Percentiles rank a stretch among this genome's conserved stretches.
Conservation (phyloP, 148 eudicot genomes). For the Cornus suecica region DNA sequence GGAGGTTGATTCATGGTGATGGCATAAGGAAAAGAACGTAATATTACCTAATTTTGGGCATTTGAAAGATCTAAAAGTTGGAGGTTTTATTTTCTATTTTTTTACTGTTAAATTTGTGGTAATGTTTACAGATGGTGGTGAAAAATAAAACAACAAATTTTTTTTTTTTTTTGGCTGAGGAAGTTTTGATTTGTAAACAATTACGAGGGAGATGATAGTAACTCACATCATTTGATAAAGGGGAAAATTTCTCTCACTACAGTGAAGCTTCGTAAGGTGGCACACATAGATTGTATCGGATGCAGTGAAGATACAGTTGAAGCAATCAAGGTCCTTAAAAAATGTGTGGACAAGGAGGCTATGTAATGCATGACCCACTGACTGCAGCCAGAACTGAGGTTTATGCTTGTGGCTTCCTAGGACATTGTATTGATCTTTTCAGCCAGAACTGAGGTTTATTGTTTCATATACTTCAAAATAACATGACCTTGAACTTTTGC, state of each 20-base stretch:
- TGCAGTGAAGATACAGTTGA: not conserved
- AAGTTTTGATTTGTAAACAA: not conserved
- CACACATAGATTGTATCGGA: not conserved
- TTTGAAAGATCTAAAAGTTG: not conserved
- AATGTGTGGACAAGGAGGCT: not conserved
- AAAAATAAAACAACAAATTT: too few relatives aligned
- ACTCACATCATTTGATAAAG: not conserved
- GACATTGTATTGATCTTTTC: not conserved
- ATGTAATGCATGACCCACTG: not conserved
- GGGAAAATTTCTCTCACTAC: too few relatives aligned
- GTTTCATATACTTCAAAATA: too few relatives aligned
- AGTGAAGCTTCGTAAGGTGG: not conserved
- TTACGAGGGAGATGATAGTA: not conserved
- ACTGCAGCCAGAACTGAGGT: not conserved
- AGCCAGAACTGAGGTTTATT: not conserved
- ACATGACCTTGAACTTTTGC: not conserved
- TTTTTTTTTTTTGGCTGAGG: not conserved
- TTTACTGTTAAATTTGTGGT: not conserved
- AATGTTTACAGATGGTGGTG: not conserved
- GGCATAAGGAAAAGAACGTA: not conserved
- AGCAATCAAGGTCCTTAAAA: not conserved
- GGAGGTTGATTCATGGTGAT: not conserved
- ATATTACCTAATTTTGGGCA: not conserved
- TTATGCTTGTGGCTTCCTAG: not conserved
- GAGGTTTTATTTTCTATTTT: not conserved